A percentile compares a stretch with the other conserved stretches of the same genome.
phyloP scores from a whole-genome alignment of 2,329 filamentous ascomycete species.

The Pestalotiopsis fici region DNA sequence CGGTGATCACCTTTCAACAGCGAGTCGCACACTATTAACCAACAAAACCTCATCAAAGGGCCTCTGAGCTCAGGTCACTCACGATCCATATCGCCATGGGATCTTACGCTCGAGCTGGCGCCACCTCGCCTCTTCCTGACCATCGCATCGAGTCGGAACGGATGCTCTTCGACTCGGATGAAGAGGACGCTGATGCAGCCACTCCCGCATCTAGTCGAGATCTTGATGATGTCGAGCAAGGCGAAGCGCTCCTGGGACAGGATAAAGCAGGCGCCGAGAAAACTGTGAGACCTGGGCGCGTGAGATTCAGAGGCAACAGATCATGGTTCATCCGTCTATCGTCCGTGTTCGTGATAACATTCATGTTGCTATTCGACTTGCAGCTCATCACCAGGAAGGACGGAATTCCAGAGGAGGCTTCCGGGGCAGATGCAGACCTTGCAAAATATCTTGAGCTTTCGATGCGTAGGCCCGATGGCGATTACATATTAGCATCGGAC shows the following conservation, averaged over 20 bases:
- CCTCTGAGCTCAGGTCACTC: neutral
- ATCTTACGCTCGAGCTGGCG: neutral
- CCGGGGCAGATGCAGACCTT: neutral
- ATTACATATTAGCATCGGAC: slow-evolving; percentile 57
- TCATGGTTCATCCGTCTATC: slow-evolving; percentile 15
- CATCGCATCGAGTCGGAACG: slow-evolving; percentile 2
- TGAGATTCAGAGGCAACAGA: slow-evolving; percentile 1
- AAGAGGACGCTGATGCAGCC: neutral
- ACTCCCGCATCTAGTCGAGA: neutral
- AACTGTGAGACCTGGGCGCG: neutral
- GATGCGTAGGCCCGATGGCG: slow-evolving; percentile 24
- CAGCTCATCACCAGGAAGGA: slow-evolving; percentile 8
- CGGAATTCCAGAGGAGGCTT: neutral
- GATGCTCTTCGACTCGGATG: slow-evolving; percentile 4
- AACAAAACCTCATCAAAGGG: neutral
- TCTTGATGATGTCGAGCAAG: slow-evolving; percentile 11
- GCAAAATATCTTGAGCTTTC: slow-evolving; percentile 6
- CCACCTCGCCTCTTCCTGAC: neutral
- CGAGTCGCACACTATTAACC: neutral
- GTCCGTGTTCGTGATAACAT: slow-evolving; percentile 4
- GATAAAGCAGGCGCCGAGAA: slow-evolving; percentile 10
- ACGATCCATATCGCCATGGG: neutral
- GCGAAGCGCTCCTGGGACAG: slow-evolving; percentile 11
- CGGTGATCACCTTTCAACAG: neutral
- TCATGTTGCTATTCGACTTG: slow-evolving; percentile 11